These are phyloP conservation scores for Spergularia bocconei DNA, from an alignment of 148 eudicot genomes.

Conservation along the genomic window DNA sequence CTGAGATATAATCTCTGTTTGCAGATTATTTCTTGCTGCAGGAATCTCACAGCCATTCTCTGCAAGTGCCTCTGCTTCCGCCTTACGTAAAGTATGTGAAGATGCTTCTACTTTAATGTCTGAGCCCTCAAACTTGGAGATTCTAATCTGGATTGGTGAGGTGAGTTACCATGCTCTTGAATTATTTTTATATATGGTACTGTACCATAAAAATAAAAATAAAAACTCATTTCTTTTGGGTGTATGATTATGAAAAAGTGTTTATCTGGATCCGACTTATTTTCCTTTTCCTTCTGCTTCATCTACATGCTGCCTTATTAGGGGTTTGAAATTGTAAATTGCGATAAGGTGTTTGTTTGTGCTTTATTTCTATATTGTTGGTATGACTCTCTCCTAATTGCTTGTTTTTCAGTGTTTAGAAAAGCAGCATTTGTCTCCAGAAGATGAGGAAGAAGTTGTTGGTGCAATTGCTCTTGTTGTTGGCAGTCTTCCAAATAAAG, in stretches of 20 bases:
- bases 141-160: conserved; percentile 93
- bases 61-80: conserved; percentile 80
- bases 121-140: conserved; percentile 77
- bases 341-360: not conserved
- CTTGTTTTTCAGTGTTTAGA: conserved; percentile 57
- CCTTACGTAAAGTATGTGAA: conserved; percentile 92
- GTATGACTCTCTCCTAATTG: conserved; percentile 5
- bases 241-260: not conserved
- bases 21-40: conserved; percentile 87
- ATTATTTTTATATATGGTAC: not conserved
- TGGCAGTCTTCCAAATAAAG: conserved; percentile 60
- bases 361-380: not conserved
- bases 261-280: not conserved
- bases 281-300: not conserved
- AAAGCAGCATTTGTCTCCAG: conserved; percentile 56
- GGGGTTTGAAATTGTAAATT: not conserved
- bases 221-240: not conserved
- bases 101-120: conserved; percentile 59
- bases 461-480: conserved; percentile 69
- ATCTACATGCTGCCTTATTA: not conserved
- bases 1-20: conserved; percentile 4
- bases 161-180: conserved; percentile 35
- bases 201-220: not conserved
- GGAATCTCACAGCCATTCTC: conserved; percentile 73
- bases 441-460: conserved; percentile 89